phyloP scores from a whole-genome alignment of 1,139 yeast species.

The Lodderomyces jiufengensis region DNA sequence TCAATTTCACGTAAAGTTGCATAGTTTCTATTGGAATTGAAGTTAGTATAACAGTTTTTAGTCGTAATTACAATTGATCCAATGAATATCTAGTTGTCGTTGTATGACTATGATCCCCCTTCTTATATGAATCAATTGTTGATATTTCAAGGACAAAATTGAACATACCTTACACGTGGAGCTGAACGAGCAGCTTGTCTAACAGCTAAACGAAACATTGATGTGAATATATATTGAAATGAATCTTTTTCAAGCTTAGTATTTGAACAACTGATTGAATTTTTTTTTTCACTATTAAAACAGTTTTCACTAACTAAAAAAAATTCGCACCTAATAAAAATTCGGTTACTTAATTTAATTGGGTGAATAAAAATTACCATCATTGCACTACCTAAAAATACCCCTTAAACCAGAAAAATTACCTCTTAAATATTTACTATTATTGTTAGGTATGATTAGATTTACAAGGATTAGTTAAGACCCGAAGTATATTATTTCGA shows the following conservation, averaged over 20 bases:
- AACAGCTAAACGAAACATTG: conserved; percentile 66
- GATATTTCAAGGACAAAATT: no score
- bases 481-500: no score
- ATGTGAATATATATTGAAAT: conserved; percentile 9
- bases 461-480: neutral
- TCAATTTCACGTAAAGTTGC: conserved; percentile 99
- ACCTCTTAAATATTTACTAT: neutral
- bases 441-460: neutral
- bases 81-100: neutral
- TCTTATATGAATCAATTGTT: no score
- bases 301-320: no score
- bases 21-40: conserved; percentile 63
- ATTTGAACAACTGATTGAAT: no score
- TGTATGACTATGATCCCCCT: neutral
- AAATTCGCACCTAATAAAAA: neutral
- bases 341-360: neutral
- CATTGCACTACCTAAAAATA: neutral
- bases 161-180: conserved; percentile 55
- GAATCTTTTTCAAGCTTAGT: neutral
- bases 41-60: no score
- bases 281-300: conserved; percentile 4
- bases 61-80: no score
- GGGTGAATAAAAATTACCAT: neutral
- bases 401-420: no score
- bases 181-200: conserved; percentile 55